Conservation (phyloP, 257 asterid genomes). For the Capsicum rhomboideum region DNA sequence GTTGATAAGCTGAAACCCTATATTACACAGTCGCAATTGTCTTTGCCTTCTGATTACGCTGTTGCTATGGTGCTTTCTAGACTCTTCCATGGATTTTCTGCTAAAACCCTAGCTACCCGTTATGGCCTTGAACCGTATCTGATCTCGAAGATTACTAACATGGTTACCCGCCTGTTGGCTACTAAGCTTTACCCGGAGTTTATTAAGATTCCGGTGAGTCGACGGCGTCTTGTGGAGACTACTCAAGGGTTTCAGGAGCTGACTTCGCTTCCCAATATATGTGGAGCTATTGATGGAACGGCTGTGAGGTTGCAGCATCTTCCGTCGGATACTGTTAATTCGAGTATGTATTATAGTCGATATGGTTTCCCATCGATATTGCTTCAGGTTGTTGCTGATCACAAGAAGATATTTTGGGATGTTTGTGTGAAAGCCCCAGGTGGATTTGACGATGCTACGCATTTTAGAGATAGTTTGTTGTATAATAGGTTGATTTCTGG, state of each 20-base stretch:
- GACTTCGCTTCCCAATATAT: conserved; percentile 63
- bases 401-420: conserved; percentile 91
- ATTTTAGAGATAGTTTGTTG: conserved; percentile 83
- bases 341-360: conserved; percentile 45
- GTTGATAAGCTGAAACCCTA: conserved; percentile 93
- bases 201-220: conserved; percentile 68
- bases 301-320: conserved; percentile 61
- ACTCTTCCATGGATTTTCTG: conserved; percentile 66
- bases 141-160: conserved; percentile 86
- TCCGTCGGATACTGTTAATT: conserved; percentile 39
- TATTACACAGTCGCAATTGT: conserved; percentile 87
- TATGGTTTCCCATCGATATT: conserved; percentile 68
- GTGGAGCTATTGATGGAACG: conserved; percentile 90
- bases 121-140: conserved; percentile 91
- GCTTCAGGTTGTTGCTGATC: conserved; percentile 93
- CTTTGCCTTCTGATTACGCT: conserved; percentile 95
- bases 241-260: conserved; percentile 86
- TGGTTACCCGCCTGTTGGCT: conserved; percentile 90
- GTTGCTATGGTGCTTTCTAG: conserved; percentile 98
- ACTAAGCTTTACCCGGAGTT: conserved; percentile 95
- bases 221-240: conserved; percentile 69
- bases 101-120: conserved; percentile 78
- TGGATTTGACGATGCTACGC: conserved; percentile 80
- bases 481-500: conserved; percentile 66
- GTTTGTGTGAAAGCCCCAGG: conserved; percentile 98